Base-by-base conservation (phyloP, 352 stramenopile species). In the Pythium chondricola region DNA sequence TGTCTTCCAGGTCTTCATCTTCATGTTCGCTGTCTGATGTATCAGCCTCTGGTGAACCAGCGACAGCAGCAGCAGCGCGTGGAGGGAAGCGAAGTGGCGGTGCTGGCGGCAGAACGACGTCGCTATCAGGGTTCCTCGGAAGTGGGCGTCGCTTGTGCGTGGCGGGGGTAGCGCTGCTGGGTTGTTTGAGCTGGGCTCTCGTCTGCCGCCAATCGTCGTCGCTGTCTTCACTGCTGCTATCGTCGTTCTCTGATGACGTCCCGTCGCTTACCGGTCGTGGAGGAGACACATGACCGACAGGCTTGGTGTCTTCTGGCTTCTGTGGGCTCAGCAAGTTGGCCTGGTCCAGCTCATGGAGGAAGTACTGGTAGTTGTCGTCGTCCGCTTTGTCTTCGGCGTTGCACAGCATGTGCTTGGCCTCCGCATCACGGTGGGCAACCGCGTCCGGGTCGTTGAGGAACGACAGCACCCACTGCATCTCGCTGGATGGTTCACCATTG, bases 401-500 rank as follows among this genome's bases (percentile, higher is more conserved):
- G n/a, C 44, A 56, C 17, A 80, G 33, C 39, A 85, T 48, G 45
- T 70, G 65, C 42, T 85, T 88, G 20, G 73, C 71, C 22, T 85
- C 74, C 2, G 51, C 63, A 37, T 88, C 76, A 4, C 66, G 58
- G 18, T 56, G 54, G 13, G 69, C 76, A 2, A 67, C 57, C 8
- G 58, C 58, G n/a, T 83, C 56, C 0, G 76, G 74, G 21, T 85
- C 52, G 2, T 49, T 75, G 14, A 88, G 52, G 47, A 88, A 85
- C 11, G 67, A 77, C 6, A 88, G 46, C 8, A 85, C 74, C 74
- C 76, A 88, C 53, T 88, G 76, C 76, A 85, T 85, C 45, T 85
- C 52, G 47, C 51, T 54, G 11, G 41, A 43, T 21, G n/a, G 0
- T 45, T 9, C 18, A 31, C 37, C 41, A 2, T 50, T 36, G 14